Percentiles rank a stretch among this genome's conserved stretches.
Evolutionary conservation across 2,329 filamentous ascomycete species (phyloP).

Genomic region (Apiospora marii): DNA sequence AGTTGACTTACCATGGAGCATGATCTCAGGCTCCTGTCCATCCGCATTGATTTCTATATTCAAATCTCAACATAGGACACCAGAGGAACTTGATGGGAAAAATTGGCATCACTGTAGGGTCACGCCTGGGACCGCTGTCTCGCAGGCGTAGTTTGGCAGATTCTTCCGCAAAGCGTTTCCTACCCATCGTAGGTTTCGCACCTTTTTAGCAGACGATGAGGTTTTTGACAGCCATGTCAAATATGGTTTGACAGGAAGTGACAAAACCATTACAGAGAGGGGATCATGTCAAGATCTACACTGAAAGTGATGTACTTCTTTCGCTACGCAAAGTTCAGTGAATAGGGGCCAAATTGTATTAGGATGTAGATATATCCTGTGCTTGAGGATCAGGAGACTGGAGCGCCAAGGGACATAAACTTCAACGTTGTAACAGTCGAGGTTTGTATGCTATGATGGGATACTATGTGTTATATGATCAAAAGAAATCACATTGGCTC

Average conservation of each 20-base stretch:
- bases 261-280: no score
- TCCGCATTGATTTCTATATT: no score
- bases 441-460: not conserved
- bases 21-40: not conserved
- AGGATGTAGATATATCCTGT: not conserved
- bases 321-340: not conserved
- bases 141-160: not conserved
- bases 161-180: not conserved
- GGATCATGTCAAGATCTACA: not conserved
- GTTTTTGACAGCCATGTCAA: not conserved
- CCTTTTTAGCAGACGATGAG: not conserved
- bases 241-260: not conserved
- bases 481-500: not conserved
- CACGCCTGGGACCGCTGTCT: not conserved
- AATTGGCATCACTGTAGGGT: not conserved
- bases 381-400: not conserved
- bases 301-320: not conserved
- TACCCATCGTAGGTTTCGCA: not conserved
- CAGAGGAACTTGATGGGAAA: not conserved
- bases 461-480: not conserved
- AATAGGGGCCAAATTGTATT: not conserved
- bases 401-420: no score
- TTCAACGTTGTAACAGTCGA: not conserved
- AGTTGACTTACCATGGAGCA: not conserved
- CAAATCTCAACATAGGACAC: not conserved